These are phyloP conservation scores for Chernovozyma aurita DNA, from an alignment of 1,139 yeast species.

Conservation along the genomic window DNA sequence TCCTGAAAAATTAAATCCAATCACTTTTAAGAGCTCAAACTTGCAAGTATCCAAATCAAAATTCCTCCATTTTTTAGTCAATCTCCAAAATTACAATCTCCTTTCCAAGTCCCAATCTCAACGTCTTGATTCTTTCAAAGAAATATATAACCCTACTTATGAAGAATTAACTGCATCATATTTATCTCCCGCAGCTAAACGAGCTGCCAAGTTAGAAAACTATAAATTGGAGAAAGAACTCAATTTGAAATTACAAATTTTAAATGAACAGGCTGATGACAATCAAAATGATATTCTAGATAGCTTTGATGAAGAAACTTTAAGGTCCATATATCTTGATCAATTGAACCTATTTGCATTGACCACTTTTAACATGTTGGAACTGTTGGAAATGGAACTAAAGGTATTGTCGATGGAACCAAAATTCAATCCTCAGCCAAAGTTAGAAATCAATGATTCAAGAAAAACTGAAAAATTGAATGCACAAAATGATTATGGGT, in stretches of 20 bases:
- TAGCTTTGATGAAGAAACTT: slow-evolving; percentile 55
- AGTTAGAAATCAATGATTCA: slow-evolving; percentile 12
- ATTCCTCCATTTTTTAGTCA: slow-evolving; percentile 40
- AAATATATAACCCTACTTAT: slow-evolving; percentile 36
- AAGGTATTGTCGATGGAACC: slow-evolving; percentile 46
- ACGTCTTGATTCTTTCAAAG: slow-evolving; percentile 37
- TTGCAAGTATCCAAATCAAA: slow-evolving; percentile 38
- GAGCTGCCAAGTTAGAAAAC: slow-evolving; percentile 71
- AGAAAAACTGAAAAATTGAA: slow-evolving; percentile 13
- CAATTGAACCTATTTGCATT: slow-evolving; percentile 51
- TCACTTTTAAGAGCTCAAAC: slow-evolving; percentile 31
- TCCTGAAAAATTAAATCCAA: slow-evolving; percentile 12
- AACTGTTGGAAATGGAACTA: slow-evolving; percentile 52
- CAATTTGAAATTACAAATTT: slow-evolving; percentile 31
- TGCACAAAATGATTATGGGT: slow-evolving; percentile 30
- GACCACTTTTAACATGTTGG: slow-evolving; percentile 51
- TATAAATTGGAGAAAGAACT: slow-evolving; percentile 59
- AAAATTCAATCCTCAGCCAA: slow-evolving; percentile 13
- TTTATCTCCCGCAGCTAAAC: slow-evolving; percentile 47
- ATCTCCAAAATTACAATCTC: slow-evolving; percentile 32
- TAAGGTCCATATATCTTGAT: slow-evolving; percentile 50
- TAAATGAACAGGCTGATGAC: slow-evolving; percentile 25
- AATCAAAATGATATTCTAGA: slow-evolving; percentile 23
- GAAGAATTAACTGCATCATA: slow-evolving; percentile 24
- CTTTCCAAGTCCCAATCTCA: slow-evolving; percentile 34